Evolutionary conservation across 805 yeast species (phyloP), one percentile per base, ranked within the genome.

Genomic region (Kuraishia piskuri): DNA sequence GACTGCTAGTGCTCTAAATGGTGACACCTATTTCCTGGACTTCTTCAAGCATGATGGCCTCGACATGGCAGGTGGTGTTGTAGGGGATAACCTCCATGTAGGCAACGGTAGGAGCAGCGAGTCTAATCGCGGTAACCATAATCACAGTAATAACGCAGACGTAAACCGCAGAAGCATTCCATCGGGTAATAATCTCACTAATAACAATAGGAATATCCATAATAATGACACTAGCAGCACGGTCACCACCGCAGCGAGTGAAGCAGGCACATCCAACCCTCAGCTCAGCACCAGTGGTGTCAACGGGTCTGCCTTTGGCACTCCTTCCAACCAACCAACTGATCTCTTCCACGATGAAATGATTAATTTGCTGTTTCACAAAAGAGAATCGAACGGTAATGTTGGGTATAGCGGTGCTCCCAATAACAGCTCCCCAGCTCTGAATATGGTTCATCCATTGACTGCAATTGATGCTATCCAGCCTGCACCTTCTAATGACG

Each of bases 1-100:
- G 56, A 84, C 90, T 0, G 90, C 90, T 0, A 84, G 88, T 4
- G 90, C 91, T 0, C 67, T 80, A 50, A 79, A 79, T 54, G 83
- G 84, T 50, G 85, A 80, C 55, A 74, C 80, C 3, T 81, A 79
- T 54, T 78, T 80, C 55, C 67, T 82, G 21, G 87, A 83, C 51
- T 71, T 81, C 60, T 73, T 80, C 68, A 69, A 72, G 50, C 59
- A 58, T 6, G 63, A 60, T 20, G 49, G 58, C 9, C 21, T 59
- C n/a, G 59, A 61, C 46, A 48, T 57, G 23, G 22, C 55, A 22
- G 56, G 53, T 17, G 52, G 31, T 24, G 22, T 23, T 12, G 44
- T n/a, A 14, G 24, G 25, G 37, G 24, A 23, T 12, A 31, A 31
- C 17, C 40, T 31, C 17, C 9, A 31, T 31, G 40, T 20, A 6